A percentile compares a stretch with the other conserved stretches of the same genome.
Conservation (phyloP, 2,329 filamentous ascomycete genomes). For the Neopestalotiopsis sp. region DNA sequence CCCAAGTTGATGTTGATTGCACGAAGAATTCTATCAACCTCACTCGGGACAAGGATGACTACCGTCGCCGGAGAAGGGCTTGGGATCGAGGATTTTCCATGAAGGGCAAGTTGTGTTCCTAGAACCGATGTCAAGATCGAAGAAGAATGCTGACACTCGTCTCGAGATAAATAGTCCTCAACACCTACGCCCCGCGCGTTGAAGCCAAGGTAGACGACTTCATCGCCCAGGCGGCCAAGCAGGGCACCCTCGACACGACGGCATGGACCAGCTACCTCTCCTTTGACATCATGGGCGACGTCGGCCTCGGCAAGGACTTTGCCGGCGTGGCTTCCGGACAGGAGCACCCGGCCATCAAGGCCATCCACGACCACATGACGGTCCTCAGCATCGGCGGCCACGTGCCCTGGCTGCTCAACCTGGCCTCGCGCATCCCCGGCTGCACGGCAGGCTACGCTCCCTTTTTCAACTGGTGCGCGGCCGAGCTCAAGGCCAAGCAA, state of each 20-base stretch:
- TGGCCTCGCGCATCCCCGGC: conserved; percentile 9
- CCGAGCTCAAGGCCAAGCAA: conserved; percentile 4
- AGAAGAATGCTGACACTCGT: background rate
- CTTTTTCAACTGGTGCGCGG: conserved; percentile 15
- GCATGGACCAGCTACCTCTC: conserved; percentile 6
- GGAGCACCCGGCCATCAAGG: conserved; percentile 14
- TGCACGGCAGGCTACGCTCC: background rate
- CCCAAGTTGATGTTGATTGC: background rate
- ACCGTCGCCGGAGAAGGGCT: conserved; percentile 9
- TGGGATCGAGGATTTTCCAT: conserved; percentile 16
- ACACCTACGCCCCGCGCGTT: conserved; percentile 7
- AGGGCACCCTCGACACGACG: conserved; percentile 16
- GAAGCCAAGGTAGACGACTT: conserved; percentile 2
- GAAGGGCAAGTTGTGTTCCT: conserved; percentile 10
- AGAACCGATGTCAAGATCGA: too few species aligned
- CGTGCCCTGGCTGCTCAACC: conserved; percentile 17
- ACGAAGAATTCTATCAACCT: background rate
- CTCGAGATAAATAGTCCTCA: background rate
- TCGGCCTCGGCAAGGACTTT: conserved; percentile 16
- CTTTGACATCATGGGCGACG: conserved; percentile 20
- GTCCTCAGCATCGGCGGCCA: conserved; percentile 6
- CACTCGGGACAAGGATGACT: conserved; percentile 8
- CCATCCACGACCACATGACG: conserved; percentile 14
- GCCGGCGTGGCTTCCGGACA: background rate
- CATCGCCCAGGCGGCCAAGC: background rate